Percentiles rank a stretch among this genome's conserved stretches.
phyloP scores from a whole-genome alignment of 148 eudicot species.

The Amaranthus hypochondriacus region DNA sequence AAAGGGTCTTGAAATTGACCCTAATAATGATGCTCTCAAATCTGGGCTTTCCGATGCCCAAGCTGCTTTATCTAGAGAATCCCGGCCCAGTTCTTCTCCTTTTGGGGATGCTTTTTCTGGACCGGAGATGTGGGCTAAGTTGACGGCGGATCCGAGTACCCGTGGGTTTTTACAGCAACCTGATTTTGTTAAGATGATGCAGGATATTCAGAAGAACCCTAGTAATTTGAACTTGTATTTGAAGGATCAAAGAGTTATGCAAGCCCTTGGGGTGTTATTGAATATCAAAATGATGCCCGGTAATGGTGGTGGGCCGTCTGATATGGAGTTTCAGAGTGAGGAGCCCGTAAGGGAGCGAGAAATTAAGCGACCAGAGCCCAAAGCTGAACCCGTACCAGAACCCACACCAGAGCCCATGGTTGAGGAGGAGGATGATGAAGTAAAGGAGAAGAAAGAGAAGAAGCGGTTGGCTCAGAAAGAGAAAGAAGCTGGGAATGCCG shows the following conservation, averaged over 20 bases:
- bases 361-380: conserved; percentile 36
- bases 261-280: conserved; percentile 68
- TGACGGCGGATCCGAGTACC: conserved; percentile 73
- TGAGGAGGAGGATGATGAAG: conserved; percentile 57
- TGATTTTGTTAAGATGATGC: conserved; percentile 82
- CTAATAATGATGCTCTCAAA: conserved; percentile 65
- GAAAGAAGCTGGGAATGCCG: conserved; percentile 91
- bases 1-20: conserved; percentile 77
- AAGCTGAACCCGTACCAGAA: conserved; percentile 36
- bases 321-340: conserved; percentile 26
- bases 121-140: conserved; percentile 91
- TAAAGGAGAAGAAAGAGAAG: conserved; percentile 48
- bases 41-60: conserved; percentile 68
- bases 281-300: conserved; percentile 51
- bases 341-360: conserved; percentile 21
- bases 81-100: conserved; percentile 29
- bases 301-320: conserved; percentile 9
- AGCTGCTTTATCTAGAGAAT: conserved; percentile 22
- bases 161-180: conserved; percentile 58
- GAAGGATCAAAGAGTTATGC: conserved; percentile 98
- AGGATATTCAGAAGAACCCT: conserved; percentile 84
- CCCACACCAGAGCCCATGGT: conserved; percentile 43
- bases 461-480: conserved; percentile 66
- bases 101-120: conserved; percentile 85
- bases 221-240: conserved; percentile 68